phyloP scores from a whole-genome alignment of 345 rosid genomes.

The Acer negundo region DNA sequence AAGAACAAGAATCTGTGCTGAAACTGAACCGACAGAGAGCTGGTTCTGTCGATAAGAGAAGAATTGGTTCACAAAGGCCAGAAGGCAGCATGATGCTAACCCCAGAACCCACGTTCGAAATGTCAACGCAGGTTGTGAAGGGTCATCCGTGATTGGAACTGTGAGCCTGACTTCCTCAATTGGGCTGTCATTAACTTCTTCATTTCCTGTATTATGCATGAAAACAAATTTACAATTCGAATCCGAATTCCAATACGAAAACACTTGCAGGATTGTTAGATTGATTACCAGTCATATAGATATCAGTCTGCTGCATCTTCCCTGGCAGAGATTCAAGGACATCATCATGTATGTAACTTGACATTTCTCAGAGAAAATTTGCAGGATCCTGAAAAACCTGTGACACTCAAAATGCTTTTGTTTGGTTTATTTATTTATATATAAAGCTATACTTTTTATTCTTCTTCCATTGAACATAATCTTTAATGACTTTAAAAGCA shows the following conservation, averaged over 20 bases:
- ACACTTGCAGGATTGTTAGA: neutral
- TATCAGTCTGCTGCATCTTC: neutral
- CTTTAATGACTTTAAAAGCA: neutral
- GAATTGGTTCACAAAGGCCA: constrained; percentile 58
- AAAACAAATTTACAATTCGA: constrained; percentile 1
- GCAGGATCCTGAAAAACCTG: neutral
- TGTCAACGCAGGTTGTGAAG: constrained; percentile 42
- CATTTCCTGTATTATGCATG: constrained; percentile 19
- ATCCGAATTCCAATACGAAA: too few species aligned
- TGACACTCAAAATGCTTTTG: neutral
- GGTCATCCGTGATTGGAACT: constrained; percentile 55
- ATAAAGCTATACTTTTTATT: too few species aligned
- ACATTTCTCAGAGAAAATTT: neutral
- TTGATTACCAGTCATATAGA: neutral
- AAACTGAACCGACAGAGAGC: constrained; percentile 34
- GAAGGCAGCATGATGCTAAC: constrained; percentile 39
- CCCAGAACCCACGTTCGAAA: constrained; percentile 67
- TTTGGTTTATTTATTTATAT: neutral
- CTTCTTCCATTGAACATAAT: neutral
- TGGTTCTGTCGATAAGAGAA: constrained; percentile 48
- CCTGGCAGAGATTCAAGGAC: neutral
- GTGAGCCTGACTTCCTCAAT: constrained; percentile 64
- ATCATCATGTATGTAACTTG: neutral
- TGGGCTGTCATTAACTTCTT: constrained; percentile 49
- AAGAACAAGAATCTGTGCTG: constrained; percentile 49